Base-by-base conservation (phyloP, 306 rosid species). In the Fragaria vesca region DNA sequence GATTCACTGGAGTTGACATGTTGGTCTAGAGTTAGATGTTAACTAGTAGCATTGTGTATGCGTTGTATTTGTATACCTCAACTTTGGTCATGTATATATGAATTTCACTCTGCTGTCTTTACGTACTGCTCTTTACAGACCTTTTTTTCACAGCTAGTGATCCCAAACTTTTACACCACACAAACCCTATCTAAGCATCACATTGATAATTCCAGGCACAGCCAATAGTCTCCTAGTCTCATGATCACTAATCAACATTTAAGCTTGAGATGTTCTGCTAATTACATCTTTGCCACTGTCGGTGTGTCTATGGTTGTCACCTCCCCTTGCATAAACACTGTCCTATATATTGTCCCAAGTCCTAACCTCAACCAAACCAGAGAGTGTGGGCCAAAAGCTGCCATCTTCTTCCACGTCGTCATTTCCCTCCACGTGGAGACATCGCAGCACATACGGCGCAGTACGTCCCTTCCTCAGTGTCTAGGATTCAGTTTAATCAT, bases 231-330 rank as follows among this genome's bases (percentile, higher is more conserved):
- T 32, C 6, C 8, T 57, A 21, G 12, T 21, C 30, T 57, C 32
- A 21, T 57, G 18, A 17, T 58, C 42, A 16, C 9, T 26, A 26
- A 11, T 42, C 73, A 69, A 42, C 11, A 57, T 11, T 17, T 0
- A 20, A 52, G 6, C 24, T 5, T 74, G 26, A 61, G 11, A 60
- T 18, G 40, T 30, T 30, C 34, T 7, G 3, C 4, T 3, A 20
- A 54, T 78, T 77, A 84, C 81, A 71, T 24, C 4, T 10, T 76
- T 72, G 81, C 82, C 90, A 79, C 75, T 76, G 88, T 87, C 84
- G 88, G 86, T 76, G 85, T 45, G 28, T 13, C 47, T 3, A 6
- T 32, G 2, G 6, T 5, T 5, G 50, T 18, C 12, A 21, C 80
- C 54, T 15, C 10, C 61, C 76, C 12, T 21, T 20, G 0, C 26